Evolutionary conservation across 176 grass and related monocot species (phyloP), one percentile per base, ranked within the genome.

Genomic region (Paspalum notatum): DNA sequence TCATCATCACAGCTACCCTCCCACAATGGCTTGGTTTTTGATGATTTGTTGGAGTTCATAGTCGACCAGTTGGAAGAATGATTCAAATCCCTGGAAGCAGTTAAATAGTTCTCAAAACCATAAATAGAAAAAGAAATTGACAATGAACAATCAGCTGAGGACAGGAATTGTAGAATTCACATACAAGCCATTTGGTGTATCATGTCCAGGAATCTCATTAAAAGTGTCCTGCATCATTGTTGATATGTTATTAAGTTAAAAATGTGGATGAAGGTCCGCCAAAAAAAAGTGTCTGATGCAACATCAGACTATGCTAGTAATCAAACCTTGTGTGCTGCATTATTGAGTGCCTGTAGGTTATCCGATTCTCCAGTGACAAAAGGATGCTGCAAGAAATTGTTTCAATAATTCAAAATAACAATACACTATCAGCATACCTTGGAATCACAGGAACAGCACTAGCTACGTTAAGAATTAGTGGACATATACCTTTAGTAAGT

Each of bases 291-390:
- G 49, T 54, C 80, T 74, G 27, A 87, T 83, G 51, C 42, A 44
- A 71, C 56, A 81, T 65, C 50, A 79, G 59, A 60, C 39, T 66
- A 66, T 80, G 41, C 45, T 68, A 84, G 38, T 51, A 55, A 75
- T 70, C 47, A 7, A 83, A 99, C 96, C 88, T 88, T 82, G 62
- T 74, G 67, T 72, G 56, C 39, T 70, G 76, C 41, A 16, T 22
- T 81, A 81, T 87, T 87, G 56, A 80, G 72, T 76, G 74, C 72
- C 59, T 89, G 88, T 9, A 57, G 49, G 43, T 91, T 69, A 5
- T 77, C 73, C 20, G 79, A 66, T 78, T 99, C 86, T 83, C 89
- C 91, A 22, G 92, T 95, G 80, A 99, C 92, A 86, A 99, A 99
- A 44, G 92, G 88, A 82, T 99, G 96, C 96, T 99, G 82, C 60